Base-by-base conservation (phyloP, 2,329 filamentous ascomycete species). In the Bretziella fagacearum region DNA sequence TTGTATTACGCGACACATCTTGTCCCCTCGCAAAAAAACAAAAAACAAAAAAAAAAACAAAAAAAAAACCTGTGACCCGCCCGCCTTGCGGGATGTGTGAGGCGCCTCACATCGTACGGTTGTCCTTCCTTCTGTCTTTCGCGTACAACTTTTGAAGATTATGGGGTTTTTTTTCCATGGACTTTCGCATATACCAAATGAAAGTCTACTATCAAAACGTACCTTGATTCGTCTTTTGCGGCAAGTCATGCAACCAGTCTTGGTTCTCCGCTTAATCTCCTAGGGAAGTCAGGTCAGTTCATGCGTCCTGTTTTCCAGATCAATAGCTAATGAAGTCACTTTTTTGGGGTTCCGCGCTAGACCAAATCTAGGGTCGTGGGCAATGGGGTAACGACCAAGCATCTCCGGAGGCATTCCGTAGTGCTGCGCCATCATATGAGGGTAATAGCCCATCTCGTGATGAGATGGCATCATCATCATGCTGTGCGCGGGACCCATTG, bases 191-290 rank as follows among this genome's bases (percentile, higher is more conserved):
- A 22, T 25, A 11, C 36, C 3, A 3, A 18, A 15, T 42, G 7
- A 33, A 11, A 13, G 17, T 15, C 39, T 25, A 35, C 20, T 42
- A 25, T n/a, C 26, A 22, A 22, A 33, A 32, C 48, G 44, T 47
- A 76, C 73, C 72, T 77, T 77, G 58, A 77, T 76, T 54, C 73
- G 65, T 54, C 73, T 67, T 56, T 74, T 75, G 48, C 73, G 70
- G 59, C 73, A 77, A 37, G 73, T 77, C 58, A 77, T 59, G 54
- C 73, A 77, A n/a, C 73, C 73, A 1, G 73, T 77, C 59, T 77
- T 77, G 40, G 73, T 77, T 54, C 73, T 68, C 52, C 73, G 68
- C 59, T 76, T 77, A 56, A 77, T 77, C 58, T 77, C 73, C 73
- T 77, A 58, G 22, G 47, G 39, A 25, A 29, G 37, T 26, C 11